phyloP scores from a whole-genome alignment of 768 basidiomycete species.

The Boletellus ananas region DNA sequence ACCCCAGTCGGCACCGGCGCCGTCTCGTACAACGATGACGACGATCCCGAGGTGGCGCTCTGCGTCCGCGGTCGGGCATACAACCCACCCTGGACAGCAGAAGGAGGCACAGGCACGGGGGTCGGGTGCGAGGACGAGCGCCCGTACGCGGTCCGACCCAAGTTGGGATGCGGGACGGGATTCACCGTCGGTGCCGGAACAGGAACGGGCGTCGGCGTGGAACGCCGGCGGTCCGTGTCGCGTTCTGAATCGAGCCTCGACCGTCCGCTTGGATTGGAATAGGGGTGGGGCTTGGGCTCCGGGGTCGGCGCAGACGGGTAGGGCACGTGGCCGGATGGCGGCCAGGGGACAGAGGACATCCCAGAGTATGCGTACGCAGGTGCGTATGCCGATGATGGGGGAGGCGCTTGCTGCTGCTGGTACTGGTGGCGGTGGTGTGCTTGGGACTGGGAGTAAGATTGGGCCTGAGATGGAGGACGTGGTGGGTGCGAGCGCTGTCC shows the following conservation, averaged over 20 bases:
- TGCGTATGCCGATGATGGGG: not conserved
- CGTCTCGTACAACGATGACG: slow-evolving; percentile 18
- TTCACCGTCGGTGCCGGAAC: no score
- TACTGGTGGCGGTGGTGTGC: not conserved
- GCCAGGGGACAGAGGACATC: slow-evolving; percentile 8
- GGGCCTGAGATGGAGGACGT: not conserved
- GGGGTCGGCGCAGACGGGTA: not conserved
- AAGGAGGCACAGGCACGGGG: not conserved
- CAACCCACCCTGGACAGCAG: no score
- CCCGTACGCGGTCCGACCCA: not conserved
- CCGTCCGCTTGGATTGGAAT: not conserved
- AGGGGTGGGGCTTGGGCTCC: not conserved
- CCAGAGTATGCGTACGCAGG: slow-evolving; percentile 1
- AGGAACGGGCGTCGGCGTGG: no score
- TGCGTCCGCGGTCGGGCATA: slow-evolving; percentile 12
- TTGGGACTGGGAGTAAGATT: not conserved
- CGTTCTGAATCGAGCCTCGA: no score
- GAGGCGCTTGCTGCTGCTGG: no score
- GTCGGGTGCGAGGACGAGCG: not conserved
- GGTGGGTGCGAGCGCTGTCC: not conserved
- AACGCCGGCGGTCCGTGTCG: no score
- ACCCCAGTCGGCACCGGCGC: slow-evolving; percentile 27
- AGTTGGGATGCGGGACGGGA: not conserved
- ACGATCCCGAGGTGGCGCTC: slow-evolving; percentile 1
- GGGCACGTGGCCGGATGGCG: slow-evolving; percentile 22